phyloP scores from a whole-genome alignment of 2,329 filamentous ascomycete genomes.

The Hypoxylon rubiginosum region DNA sequence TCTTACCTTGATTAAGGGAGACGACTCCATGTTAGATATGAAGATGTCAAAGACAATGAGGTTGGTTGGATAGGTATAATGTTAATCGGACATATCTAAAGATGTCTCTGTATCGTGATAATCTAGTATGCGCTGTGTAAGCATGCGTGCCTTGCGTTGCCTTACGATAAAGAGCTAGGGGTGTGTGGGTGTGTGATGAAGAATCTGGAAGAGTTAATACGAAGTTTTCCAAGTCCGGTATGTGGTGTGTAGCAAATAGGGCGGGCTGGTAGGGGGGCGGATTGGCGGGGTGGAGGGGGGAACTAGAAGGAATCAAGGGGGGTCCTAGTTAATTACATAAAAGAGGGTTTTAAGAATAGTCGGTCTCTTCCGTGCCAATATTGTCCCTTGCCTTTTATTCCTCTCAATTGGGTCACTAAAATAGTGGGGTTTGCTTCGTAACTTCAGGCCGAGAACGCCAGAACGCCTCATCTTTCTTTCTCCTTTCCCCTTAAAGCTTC shows the following conservation, averaged over 20 bases:
- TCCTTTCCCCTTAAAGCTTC: neutral
- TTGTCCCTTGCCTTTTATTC: constrained; percentile 17
- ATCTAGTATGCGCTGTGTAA: constrained; percentile 10
- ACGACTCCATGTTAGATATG: constrained; percentile 72
- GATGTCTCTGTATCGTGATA: constrained; percentile 26
- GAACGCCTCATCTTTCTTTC: neutral
- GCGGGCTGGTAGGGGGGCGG: neutral
- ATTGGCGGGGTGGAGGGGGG: constrained; percentile 22
- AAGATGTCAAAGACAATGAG: neutral
- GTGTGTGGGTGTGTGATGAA: constrained; percentile 33
- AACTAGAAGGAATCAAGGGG: neutral
- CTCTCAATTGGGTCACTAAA: constrained; percentile 27
- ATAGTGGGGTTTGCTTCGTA: neutral
- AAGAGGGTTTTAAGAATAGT: constrained; percentile 6
- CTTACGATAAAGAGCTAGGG: constrained; percentile 28
- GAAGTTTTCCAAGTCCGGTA: constrained; percentile 21
- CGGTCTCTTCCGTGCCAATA: constrained; percentile 19
- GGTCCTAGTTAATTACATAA: constrained; percentile 21
- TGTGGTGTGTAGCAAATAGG: constrained; percentile 17
- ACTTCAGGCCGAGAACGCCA: neutral
- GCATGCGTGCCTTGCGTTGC: neutral
- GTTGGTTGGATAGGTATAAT: neutral
- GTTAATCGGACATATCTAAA: neutral
- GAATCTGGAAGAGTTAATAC: constrained; percentile 13
- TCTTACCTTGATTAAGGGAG: constrained; percentile 74